These are phyloP conservation scores for Hysterium pulicare DNA, from an alignment of 2,329 filamentous ascomycete species.

Conservation along the genomic window DNA sequence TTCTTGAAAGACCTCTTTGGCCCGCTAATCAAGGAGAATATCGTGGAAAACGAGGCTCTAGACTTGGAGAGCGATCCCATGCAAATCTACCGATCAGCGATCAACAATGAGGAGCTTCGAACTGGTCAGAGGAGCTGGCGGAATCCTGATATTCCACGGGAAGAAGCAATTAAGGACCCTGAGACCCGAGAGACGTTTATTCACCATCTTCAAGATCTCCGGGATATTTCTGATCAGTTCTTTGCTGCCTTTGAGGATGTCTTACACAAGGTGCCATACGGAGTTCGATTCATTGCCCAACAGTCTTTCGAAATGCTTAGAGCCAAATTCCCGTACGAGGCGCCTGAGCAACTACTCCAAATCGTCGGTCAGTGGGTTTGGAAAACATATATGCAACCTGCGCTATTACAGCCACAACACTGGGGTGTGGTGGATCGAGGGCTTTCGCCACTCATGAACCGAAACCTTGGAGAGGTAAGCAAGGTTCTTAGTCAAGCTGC, in stretches of 20 bases:
- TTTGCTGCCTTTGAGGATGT: slow-evolving; percentile 78
- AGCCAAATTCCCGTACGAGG: slow-evolving; percentile 74
- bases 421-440: slow-evolving; percentile 89
- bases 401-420: slow-evolving; percentile 83
- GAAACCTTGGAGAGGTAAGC: slow-evolving; percentile 83
- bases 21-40: slow-evolving; percentile 81
- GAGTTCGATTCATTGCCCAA: slow-evolving; percentile 80
- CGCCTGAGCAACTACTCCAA: slow-evolving; percentile 73
- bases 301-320: slow-evolving; percentile 79
- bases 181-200: slow-evolving; percentile 93
- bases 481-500: slow-evolving; percentile 90
- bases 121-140: slow-evolving; percentile 81
- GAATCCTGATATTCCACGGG: slow-evolving; percentile 79
- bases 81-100: slow-evolving; percentile 91
- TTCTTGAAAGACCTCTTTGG: slow-evolving; percentile 85
- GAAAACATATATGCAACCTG: slow-evolving; percentile 89
- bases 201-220: slow-evolving; percentile 85
- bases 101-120: slow-evolving; percentile 95
- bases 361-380: slow-evolving; percentile 88
- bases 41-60: slow-evolving; percentile 85
- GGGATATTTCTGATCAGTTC: slow-evolving; percentile 92
- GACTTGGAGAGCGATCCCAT: slow-evolving; percentile 96
- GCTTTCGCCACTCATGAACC: slow-evolving; percentile 85
- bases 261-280: slow-evolving; percentile 86
- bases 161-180: slow-evolving; percentile 91